Conservation (phyloP, 768 basidiomycete species). For the Cystofilobasidium bisporidii region DNA sequence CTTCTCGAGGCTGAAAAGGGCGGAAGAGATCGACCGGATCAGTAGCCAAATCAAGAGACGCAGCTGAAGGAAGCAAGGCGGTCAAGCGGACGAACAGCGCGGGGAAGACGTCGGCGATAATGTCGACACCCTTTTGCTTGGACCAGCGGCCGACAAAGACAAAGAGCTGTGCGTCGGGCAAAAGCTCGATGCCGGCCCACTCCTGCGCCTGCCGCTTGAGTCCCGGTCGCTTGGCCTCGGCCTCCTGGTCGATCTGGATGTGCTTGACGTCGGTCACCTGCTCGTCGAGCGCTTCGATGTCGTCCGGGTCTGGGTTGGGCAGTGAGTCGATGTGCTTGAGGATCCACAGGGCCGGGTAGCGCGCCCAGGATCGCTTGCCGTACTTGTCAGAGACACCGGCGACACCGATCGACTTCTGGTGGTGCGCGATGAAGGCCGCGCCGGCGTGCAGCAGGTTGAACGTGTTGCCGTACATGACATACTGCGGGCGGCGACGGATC, state of each 20-base stretch:
- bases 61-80: not conserved
- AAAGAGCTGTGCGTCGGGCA: constrained; percentile 78
- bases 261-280: constrained; percentile 60
- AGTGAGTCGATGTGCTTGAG: constrained; percentile 89
- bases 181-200: constrained; percentile 87
- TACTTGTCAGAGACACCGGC: constrained; percentile 98
- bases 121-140: constrained; percentile 92
- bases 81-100: constrained; percentile 44
- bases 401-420: constrained; percentile 87
- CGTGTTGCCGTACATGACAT: constrained; percentile 95
- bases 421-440: constrained; percentile 80
- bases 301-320: constrained; percentile 84
- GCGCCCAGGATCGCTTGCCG: constrained; percentile 91
- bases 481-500: constrained; percentile 38
- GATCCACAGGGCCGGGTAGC: constrained; percentile 93
- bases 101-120: constrained; percentile 93
- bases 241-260: constrained; percentile 64
- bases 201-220: constrained; percentile 85
- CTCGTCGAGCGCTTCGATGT: constrained; percentile 84
- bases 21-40: not conserved
- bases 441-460: constrained; percentile 91
- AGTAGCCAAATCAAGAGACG: not conserved
- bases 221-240: constrained; percentile 77
- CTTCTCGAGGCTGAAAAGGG: constrained; percentile 52
- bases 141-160: constrained; percentile 95